A percentile compares a stretch with the other conserved stretches of the same genome.
These are phyloP conservation scores for Fraxinus nigra DNA, from an alignment of 305 asterid genomes.

Conservation along the genomic window DNA sequence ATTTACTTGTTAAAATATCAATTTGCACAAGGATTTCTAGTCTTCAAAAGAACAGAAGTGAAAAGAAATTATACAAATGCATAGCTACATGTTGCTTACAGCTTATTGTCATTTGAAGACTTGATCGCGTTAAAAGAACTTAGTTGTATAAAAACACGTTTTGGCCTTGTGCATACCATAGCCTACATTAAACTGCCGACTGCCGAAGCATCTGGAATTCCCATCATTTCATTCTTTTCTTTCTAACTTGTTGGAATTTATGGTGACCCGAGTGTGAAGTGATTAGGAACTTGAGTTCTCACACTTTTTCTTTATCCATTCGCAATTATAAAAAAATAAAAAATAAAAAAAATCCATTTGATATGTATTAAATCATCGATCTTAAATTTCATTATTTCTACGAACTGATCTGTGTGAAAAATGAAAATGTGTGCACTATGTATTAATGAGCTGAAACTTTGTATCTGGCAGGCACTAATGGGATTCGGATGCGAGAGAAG, in stretches of 20 bases:
- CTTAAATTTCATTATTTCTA: background rate
- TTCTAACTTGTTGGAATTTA: background rate
- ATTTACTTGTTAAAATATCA: background rate
- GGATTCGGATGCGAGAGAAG: background rate
- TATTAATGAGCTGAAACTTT: background rate
- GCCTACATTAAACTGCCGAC: background rate
- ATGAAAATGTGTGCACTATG: background rate
- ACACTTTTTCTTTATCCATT: background rate
- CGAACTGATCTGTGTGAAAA: background rate
- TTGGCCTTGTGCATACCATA: background rate
- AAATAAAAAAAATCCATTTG: background rate
- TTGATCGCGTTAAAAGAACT: background rate
- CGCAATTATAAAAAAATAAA: background rate
- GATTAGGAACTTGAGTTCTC: background rate
- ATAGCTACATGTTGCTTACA: background rate
- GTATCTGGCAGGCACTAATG: background rate
- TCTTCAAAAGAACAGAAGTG: background rate
- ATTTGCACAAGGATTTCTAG: background rate
- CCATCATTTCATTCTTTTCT: background rate
- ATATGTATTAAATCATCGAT: background rate
- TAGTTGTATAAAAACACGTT: background rate
- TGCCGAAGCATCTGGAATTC: background rate
- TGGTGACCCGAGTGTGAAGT: background rate
- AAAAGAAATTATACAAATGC: background rate
- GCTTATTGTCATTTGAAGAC: background rate